Conservation (phyloP, 352 stramenopile genomes). For the Aphanomyces astaci region DNA sequence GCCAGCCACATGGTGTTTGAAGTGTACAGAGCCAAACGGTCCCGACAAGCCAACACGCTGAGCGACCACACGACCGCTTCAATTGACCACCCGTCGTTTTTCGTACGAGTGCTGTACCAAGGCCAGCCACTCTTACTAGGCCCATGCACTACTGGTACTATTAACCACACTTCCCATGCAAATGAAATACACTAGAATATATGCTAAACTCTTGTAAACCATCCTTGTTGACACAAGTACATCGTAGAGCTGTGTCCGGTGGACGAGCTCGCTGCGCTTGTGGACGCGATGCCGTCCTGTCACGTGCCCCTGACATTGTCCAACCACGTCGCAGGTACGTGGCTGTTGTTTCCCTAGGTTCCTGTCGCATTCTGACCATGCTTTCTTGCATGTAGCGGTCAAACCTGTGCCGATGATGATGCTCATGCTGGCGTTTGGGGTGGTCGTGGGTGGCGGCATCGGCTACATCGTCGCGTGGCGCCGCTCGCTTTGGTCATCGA, state of each 20-base stretch:
- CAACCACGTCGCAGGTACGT: background rate
- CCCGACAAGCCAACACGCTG: no score
- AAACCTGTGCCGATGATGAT: slow-evolving; percentile 12
- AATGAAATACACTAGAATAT: no score
- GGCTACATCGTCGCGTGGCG: background rate
- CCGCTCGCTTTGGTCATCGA: no score
- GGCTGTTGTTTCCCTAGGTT: background rate
- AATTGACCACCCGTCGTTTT: background rate
- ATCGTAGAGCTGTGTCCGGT: background rate
- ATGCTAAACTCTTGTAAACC: no score
- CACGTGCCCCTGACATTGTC: background rate
- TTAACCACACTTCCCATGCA: no score
- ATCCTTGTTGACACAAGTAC: background rate
- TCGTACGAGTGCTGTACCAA: slow-evolving; percentile 19
- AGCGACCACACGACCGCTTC: no score
- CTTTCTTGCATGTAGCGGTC: background rate
- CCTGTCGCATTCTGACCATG: background rate
- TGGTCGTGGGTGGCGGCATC: background rate
- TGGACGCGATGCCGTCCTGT: background rate
- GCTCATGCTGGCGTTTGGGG: slow-evolving; percentile 2
- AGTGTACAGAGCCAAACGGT: no score
- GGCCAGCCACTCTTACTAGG: slow-evolving; percentile 3
- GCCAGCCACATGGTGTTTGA: slow-evolving; percentile 18
- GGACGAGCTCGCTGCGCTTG: background rate
- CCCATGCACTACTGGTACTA: background rate